phyloP scores from a whole-genome alignment of 352 stramenopile species.

The Phytopythium sindhum region DNA sequence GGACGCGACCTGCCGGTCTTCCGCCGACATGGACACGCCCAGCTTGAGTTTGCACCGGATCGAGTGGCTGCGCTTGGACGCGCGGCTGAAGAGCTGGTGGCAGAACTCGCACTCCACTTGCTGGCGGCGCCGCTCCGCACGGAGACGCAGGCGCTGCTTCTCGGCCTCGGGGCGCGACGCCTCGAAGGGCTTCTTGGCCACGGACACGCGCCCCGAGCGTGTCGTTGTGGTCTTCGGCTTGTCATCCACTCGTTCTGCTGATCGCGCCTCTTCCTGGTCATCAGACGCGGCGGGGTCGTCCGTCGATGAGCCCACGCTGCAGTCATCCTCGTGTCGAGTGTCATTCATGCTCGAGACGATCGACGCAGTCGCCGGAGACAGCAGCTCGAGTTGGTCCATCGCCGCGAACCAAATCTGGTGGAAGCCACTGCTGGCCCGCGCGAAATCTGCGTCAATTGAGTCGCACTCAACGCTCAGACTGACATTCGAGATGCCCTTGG shows the following conservation, averaged over 20 bases:
- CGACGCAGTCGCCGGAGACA: not conserved
- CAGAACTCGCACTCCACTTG: slow-evolving; percentile 3
- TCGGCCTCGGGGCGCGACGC: not conserved
- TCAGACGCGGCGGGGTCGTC: not conserved
- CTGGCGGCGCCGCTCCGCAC: slow-evolving; percentile 1
- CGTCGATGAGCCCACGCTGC: not conserved
- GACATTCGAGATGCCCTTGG: not conserved
- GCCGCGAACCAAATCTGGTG: slow-evolving; percentile 4
- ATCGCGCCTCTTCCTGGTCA: not conserved
- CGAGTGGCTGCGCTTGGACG: slow-evolving; percentile 4
- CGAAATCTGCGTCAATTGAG: not conserved
- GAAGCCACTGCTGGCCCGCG: not conserved
- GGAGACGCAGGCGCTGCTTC: not conserved
- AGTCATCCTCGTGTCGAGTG: not conserved
- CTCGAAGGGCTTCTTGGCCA: not conserved
- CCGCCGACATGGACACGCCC: slow-evolving; percentile 1
- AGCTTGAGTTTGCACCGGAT: slow-evolving; percentile 3
- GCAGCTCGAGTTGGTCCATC: not conserved
- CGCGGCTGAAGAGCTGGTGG: slow-evolving; percentile 2
- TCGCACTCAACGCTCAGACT: not conserved
- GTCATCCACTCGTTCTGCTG: not conserved
- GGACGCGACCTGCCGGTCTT: not conserved
- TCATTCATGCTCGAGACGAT: slow-evolving; percentile 2
- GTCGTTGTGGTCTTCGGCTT: not conserved
- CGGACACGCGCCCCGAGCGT: not conserved